phyloP scores from a whole-genome alignment of 2,329 filamentous ascomycete species.

The Talaromyces sp. region DNA sequence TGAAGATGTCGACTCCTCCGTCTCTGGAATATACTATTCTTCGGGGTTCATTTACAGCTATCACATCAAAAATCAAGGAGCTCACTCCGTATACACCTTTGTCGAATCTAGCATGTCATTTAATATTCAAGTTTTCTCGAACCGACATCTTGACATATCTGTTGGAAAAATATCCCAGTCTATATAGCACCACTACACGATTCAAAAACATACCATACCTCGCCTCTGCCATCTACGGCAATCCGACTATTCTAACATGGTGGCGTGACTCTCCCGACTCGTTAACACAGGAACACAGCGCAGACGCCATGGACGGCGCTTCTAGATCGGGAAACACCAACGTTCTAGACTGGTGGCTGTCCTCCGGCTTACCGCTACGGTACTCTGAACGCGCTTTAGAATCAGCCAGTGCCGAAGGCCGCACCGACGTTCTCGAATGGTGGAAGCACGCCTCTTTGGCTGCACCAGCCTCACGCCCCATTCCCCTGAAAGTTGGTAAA shows the following conservation, averaged over 20 bases:
- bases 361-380: constrained; percentile 71
- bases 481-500: constrained; percentile 74
- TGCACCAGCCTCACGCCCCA: constrained; percentile 48
- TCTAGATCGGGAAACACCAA: constrained; percentile 80
- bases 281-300: constrained; percentile 78
- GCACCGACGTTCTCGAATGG: constrained; percentile 86
- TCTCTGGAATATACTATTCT: constrained; percentile 84
- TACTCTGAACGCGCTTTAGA: constrained; percentile 87
- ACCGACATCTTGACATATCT: constrained; percentile 72
- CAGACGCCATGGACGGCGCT: constrained; percentile 81
- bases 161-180: constrained; percentile 62
- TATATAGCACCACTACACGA: constrained; percentile 83
- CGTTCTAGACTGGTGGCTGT: constrained; percentile 88
- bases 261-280: constrained; percentile 83
- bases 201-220: constrained; percentile 79
- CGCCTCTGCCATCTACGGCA: constrained; percentile 80
- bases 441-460: constrained; percentile 71
- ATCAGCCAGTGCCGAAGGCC: constrained; percentile 77
- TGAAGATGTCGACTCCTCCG: constrained; percentile 63
- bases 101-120: constrained; percentile 75
- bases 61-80: constrained; percentile 68
- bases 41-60: constrained; percentile 63
- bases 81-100: constrained; percentile 68
- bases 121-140: constrained; percentile 88
- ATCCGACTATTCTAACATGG: constrained; percentile 81